These are phyloP conservation scores for Hygrocybe punicea DNA, from an alignment of 768 basidiomycete genomes.

Conservation along the genomic window DNA sequence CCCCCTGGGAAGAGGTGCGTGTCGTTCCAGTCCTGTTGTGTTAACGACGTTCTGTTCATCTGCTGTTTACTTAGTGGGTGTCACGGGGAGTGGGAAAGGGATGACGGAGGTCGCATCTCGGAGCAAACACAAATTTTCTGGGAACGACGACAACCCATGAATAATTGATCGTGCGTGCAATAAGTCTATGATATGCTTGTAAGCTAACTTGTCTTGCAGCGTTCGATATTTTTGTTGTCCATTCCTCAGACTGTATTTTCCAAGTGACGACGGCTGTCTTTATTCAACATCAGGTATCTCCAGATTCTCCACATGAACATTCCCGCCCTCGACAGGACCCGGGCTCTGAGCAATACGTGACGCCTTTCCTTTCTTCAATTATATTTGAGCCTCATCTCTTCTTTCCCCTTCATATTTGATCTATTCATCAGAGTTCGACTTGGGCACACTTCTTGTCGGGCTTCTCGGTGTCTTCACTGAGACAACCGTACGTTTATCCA, in stretches of 20 bases:
- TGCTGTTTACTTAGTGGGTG: conserved; percentile 59
- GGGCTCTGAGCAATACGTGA: conserved; percentile 26
- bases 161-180: conserved; percentile 5
- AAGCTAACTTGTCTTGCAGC: neutral
- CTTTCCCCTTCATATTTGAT: conserved; percentile 13
- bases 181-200: neutral
- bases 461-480: conserved; percentile 1
- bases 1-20: conserved; percentile 76
- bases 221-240: neutral
- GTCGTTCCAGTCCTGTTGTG: conserved; percentile 26
- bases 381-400: conserved; percentile 29
- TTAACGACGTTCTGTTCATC: conserved; percentile 9
- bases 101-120: conserved; percentile 74
- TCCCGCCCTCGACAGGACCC: conserved; percentile 4
- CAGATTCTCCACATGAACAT: neutral
- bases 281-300: neutral
- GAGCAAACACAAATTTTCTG: conserved; percentile 71
- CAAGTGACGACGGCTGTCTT: neutral
- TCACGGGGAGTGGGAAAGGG: conserved; percentile 84
- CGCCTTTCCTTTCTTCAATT: conserved; percentile 27
- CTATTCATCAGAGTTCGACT: conserved; percentile 7
- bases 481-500: conserved; percentile 3
- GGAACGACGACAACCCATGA: conserved; percentile 45
- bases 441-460: conserved; percentile 4
- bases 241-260: neutral